Percentiles rank a stretch among this genome's conserved stretches.
Conservation (phyloP, 1,139 yeast genomes). For the Kodamaea alishanica region DNA sequence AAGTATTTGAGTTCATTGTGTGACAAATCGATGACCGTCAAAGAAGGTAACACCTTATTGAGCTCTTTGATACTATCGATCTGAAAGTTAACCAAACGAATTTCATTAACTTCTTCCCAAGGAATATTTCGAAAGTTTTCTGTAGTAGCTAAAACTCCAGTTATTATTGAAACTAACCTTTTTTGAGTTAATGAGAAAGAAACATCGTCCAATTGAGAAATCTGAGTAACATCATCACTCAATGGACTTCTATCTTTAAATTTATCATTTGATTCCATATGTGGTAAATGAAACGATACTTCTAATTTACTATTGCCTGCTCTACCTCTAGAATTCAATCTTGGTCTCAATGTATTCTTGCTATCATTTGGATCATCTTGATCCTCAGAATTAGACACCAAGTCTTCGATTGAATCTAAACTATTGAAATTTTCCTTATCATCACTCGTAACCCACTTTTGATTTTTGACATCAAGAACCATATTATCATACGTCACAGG, state of each 20-base stretch:
- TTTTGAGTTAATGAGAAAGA: slow-evolving; percentile 50
- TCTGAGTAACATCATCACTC: slow-evolving; percentile 35
- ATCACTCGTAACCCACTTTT: slow-evolving; percentile 34
- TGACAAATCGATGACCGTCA: slow-evolving; percentile 38
- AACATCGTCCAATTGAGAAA: slow-evolving; percentile 43
- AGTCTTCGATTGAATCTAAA: slow-evolving; percentile 45
- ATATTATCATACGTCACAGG: slow-evolving; percentile 39
- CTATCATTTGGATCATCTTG: slow-evolving; percentile 5
- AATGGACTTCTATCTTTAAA: slow-evolving; percentile 19
- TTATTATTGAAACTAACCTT: slow-evolving; percentile 45
- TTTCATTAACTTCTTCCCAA: slow-evolving; percentile 43
- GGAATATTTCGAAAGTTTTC: slow-evolving; percentile 24
- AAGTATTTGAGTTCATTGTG: slow-evolving; percentile 41
- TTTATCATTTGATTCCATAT: slow-evolving; percentile 12
- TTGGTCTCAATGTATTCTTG: slow-evolving; percentile 3
- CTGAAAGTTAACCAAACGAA: slow-evolving; percentile 30
- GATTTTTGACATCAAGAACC: slow-evolving; percentile 36
- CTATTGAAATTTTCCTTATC: slow-evolving; percentile 31
- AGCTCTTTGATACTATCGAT: slow-evolving; percentile 45
- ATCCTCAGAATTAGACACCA: slow-evolving; percentile 23
- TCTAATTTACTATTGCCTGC: slow-evolving; percentile 26
- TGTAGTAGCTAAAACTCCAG: slow-evolving; percentile 35
- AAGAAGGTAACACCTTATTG: slow-evolving; percentile 41
- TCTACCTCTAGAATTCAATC: slow-evolving; percentile 4
- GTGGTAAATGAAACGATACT: slow-evolving; percentile 43